A percentile compares a stretch with the other conserved stretches of the same genome.
These are phyloP conservation scores for Boletus edulis DNA, from an alignment of 768 basidiomycete genomes.

Conservation along the genomic window DNA sequence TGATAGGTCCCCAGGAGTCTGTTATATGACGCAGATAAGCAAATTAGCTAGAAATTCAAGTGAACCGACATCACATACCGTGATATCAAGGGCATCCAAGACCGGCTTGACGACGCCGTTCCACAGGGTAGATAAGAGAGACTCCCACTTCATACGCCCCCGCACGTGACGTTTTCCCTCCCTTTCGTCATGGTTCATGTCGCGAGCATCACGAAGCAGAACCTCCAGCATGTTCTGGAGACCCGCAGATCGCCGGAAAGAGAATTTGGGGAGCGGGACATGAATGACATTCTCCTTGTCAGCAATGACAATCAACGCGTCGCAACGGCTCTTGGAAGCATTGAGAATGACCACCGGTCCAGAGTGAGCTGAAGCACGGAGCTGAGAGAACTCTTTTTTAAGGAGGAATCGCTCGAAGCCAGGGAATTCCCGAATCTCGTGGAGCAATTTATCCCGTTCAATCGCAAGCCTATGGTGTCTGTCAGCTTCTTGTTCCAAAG, in stretches of 20 bases:
- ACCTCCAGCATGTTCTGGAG: neutral
- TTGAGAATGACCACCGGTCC: neutral
- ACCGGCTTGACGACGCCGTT: conserved; percentile 7
- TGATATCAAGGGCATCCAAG: conserved; percentile 1
- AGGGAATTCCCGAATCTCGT: neutral
- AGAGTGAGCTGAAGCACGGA: neutral
- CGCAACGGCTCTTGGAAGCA: conserved; percentile 23
- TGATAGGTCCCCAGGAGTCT: neutral
- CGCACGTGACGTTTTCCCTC: neutral
- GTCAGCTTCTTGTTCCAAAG: neutral
- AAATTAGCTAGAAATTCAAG: neutral
- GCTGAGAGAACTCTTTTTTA: neutral
- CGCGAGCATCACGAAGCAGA: neutral
- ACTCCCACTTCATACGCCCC: neutral
- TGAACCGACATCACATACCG: neutral
- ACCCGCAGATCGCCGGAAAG: neutral
- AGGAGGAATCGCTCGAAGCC: conserved; percentile 7
- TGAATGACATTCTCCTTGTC: neutral
- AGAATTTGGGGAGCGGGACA: conserved; percentile 3
- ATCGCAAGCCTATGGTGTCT: conserved; percentile 5
- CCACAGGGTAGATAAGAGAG: conserved; percentile 8
- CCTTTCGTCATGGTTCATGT: neutral
- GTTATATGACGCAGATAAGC: neutral
- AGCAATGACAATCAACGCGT: conserved; percentile 23
- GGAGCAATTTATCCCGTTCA: neutral